Evolutionary conservation across 2,329 filamentous ascomycete genomes (phyloP).

Genomic region (Neofusicoccum kwambonambiense): DNA sequence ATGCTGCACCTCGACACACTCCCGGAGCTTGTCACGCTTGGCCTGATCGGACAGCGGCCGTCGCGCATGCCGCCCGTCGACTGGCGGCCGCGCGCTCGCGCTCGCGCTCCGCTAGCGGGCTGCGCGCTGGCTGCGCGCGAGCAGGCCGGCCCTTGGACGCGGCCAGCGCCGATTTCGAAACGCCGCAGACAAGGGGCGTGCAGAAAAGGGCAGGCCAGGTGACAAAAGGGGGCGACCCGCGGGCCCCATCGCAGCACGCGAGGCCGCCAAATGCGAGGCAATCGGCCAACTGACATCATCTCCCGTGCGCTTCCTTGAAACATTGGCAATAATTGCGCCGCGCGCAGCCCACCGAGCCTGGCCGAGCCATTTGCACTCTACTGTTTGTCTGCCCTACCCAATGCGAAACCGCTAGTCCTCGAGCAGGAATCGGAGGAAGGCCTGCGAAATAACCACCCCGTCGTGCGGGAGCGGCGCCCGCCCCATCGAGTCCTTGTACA

Average conservation of each 20-base stretch:
- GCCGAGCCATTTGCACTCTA: not conserved
- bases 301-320: slow-evolving; percentile 8
- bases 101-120: not conserved
- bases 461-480: slow-evolving; percentile 71
- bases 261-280: not conserved
- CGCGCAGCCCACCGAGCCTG: not conserved
- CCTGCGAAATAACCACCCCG: slow-evolving; percentile 70
- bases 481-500: slow-evolving; percentile 66
- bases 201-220: not conserved
- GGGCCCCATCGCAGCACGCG: not conserved
- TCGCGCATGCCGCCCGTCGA: not conserved
- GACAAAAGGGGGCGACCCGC: slow-evolving; percentile 5
- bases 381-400: not conserved
- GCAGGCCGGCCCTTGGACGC: not conserved
- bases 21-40: not conserved
- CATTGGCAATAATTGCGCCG: not conserved
- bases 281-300: not conserved
- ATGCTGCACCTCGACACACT: slow-evolving; percentile 8
- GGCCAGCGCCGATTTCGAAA: slow-evolving; percentile 1
- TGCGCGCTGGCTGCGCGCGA: not conserved
- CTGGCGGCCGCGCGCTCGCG: not conserved
- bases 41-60: not conserved
- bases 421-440: slow-evolving; percentile 74
- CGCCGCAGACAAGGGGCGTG: slow-evolving; percentile 10
- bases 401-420: slow-evolving; percentile 43